These are phyloP conservation scores for Salvia miltiorrhiza DNA, from an alignment of 257 asterid genomes.

Conservation along the genomic window DNA sequence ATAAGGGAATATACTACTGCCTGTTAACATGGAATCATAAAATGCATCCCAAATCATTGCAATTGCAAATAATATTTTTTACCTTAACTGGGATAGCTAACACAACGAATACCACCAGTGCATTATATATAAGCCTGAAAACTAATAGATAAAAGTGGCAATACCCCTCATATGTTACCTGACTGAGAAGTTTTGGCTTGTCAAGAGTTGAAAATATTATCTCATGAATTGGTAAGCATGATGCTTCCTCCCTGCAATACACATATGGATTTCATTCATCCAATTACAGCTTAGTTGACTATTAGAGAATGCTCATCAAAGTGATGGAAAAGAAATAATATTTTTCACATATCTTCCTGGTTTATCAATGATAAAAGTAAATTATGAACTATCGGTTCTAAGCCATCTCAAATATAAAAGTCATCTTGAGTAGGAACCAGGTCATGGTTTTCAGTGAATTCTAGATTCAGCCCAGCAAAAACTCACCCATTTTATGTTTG, in stretches of 20 bases:
- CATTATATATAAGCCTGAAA: constrained; percentile 5
- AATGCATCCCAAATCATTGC: constrained; percentile 4
- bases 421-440: not conserved
- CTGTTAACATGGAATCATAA: not conserved
- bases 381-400: not conserved
- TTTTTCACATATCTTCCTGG: not conserved
- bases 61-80: constrained; percentile 1
- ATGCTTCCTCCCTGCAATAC: constrained; percentile 62
- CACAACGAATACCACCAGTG: not conserved
- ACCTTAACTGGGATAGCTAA: not conserved
- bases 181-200: constrained; percentile 94
- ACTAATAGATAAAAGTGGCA: constrained; percentile 13
- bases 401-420: not conserved
- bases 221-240: constrained; percentile 59
- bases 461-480: constrained; percentile 5
- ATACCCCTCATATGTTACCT: constrained; percentile 46
- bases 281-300: not conserved
- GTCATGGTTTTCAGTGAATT: not conserved
- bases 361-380: not conserved
- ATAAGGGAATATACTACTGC: not conserved
- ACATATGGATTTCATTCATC: constrained; percentile 1
- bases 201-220: constrained; percentile 80
- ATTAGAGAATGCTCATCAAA: not conserved
- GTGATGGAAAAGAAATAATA: not conserved
- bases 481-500: not conserved